Conservation (phyloP, 371 early-diverging fungal species). For the Dinochytrium kinnereticum region DNA sequence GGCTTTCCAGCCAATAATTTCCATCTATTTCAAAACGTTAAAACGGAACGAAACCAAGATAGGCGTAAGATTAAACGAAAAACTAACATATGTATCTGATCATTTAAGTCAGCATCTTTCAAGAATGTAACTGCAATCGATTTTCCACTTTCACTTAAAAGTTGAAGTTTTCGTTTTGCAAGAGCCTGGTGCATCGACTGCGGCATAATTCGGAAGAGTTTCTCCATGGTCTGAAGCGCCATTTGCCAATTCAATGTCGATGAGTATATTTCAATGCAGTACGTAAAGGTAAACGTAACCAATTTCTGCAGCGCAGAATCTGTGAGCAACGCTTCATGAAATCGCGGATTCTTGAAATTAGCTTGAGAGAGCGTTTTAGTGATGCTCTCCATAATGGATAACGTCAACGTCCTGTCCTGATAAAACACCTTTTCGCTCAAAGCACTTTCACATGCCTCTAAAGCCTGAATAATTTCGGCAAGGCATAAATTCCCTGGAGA, state of each 20-base stretch:
- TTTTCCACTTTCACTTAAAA: conserved; percentile 21
- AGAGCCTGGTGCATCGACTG: conserved; percentile 3
- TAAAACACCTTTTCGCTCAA: not conserved
- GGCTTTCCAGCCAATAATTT: not conserved
- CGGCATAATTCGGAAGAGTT: conserved; percentile 25
- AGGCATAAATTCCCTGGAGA: not conserved
- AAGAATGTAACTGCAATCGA: conserved; percentile 12
- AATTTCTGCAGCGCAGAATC: conserved; percentile 5
- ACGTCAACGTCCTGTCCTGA: not conserved
- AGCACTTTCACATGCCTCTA: not conserved
- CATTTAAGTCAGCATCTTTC: conserved; percentile 16
- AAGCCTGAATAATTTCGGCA: not conserved
- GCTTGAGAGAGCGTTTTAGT: not conserved
- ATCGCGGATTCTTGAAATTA: conserved; percentile 3
- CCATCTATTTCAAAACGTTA: not conserved
- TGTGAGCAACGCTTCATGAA: conserved; percentile 10
- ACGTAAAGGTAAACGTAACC: not conserved
- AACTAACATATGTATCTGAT: conserved; percentile 28
- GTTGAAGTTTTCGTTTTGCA: conserved; percentile 22
- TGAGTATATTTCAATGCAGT: conserved; percentile 15
- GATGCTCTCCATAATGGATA: conserved; percentile 10
- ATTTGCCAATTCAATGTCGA: conserved; percentile 21
- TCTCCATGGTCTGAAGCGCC: conserved; percentile 19
- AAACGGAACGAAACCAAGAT: not conserved
- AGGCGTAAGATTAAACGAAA: not conserved